Evolutionary conservation across 2,329 filamentous ascomycete species (phyloP).

Genomic region (Microdochium nivale): DNA sequence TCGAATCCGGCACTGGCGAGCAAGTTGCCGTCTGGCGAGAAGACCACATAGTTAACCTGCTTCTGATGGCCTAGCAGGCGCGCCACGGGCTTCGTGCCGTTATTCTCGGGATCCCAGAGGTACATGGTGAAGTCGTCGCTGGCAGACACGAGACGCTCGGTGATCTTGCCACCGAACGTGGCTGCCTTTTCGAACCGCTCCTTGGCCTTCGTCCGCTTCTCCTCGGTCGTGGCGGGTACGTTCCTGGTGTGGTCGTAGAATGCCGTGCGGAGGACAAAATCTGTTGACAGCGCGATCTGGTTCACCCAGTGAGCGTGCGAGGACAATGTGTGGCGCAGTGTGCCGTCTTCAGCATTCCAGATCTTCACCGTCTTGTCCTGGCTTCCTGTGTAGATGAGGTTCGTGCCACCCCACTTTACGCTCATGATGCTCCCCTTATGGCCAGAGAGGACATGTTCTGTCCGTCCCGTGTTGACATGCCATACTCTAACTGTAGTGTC

Average conservation of each 20-base stretch:
- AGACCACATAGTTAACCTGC: constrained; percentile 90
- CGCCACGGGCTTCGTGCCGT: constrained; percentile 75
- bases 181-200: constrained; percentile 81
- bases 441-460: constrained; percentile 75
- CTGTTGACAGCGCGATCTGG: constrained; percentile 85
- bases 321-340: constrained; percentile 68
- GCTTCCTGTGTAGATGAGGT: constrained; percentile 72
- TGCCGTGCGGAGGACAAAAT: constrained; percentile 77
- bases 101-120: constrained; percentile 74
- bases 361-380: constrained; percentile 91
- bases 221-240: constrained; percentile 60
- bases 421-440: constrained; percentile 87
- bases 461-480: constrained; percentile 69
- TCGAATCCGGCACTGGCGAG: constrained; percentile 90
- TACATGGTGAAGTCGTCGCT: constrained; percentile 96
- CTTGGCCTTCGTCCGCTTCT: constrained; percentile 65
- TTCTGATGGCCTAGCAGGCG: constrained; percentile 91
- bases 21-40: constrained; percentile 80
- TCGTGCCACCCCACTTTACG: constrained; percentile 90
- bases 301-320: constrained; percentile 94
- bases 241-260: constrained; percentile 75
- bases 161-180: constrained; percentile 63
- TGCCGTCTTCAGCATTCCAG: constrained; percentile 76
- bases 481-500: constrained; percentile 84
- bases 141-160: constrained; percentile 81